phyloP scores from a whole-genome alignment of 345 rosid species.

The Brassica juncea region DNA sequence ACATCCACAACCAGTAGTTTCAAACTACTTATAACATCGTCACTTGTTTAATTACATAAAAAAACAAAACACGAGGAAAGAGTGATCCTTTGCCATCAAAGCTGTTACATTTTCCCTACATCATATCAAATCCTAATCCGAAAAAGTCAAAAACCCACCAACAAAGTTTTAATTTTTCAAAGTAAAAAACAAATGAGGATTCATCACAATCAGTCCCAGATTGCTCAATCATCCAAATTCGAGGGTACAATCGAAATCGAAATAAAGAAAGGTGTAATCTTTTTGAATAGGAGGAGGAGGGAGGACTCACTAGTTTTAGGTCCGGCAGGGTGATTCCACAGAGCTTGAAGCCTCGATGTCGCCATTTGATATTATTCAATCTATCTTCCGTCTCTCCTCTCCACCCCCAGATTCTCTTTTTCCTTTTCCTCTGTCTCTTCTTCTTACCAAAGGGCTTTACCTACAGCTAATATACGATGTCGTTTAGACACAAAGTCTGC shows the following conservation, averaged over 20 bases:
- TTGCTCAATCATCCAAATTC: conserved; percentile 15
- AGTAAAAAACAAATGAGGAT: background rate
- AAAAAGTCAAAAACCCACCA: background rate
- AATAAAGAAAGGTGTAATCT: background rate
- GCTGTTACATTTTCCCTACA: background rate
- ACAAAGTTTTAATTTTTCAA: background rate
- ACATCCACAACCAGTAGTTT: background rate
- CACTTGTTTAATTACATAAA: background rate
- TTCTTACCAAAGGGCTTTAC: conserved; percentile 2
- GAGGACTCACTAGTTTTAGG: conserved; percentile 86
- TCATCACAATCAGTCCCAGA: background rate
- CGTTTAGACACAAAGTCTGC: background rate
- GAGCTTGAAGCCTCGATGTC: conserved; percentile 79
- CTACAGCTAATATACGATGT: background rate
- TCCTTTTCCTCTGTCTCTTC: background rate
- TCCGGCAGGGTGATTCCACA: conserved; percentile 98
- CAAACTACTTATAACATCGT: background rate
- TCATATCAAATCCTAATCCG: background rate
- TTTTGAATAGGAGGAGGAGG: background rate
- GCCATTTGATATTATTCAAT: conserved; percentile 48
- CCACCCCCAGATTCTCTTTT: conserved; percentile 14
- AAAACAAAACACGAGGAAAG: background rate
- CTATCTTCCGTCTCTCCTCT: conserved; percentile 9
- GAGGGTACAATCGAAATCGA: background rate
- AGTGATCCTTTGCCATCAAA: background rate